Base-by-base conservation (phyloP, 345 rosid species). In the Linum tenue region DNA sequence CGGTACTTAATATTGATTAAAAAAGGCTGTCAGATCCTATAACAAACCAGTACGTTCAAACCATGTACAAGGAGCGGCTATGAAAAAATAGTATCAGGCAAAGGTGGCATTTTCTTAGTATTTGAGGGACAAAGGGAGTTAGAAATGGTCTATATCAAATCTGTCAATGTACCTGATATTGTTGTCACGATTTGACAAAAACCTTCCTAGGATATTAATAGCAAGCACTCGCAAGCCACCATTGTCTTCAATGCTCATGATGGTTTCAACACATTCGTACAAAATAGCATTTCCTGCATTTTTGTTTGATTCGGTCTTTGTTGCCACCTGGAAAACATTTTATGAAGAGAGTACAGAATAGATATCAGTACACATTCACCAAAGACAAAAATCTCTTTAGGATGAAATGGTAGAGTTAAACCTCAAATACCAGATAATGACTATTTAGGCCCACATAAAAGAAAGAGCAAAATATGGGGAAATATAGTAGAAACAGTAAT, bases 231-330 rank as follows among this genome's bases (percentile, higher is more conserved):
- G 90, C 69, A 95, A 82, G 68, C 97, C 96, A 80, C 83, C 87
- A 75, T 83, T 88, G 70, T 94, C 99, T 79, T 90, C 99, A 75
- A 90, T 83, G 82, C 97, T 90, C 97, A 91, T 86, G 67, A 94
- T 94, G 64, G 99, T 94, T 71, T 86, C 95, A 72, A 94, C 99
- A 77, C 96, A 94, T 75, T 94, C 95, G 77, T 94, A 94, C 17
- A 94, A 83, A 79, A 94, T 90, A 15, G 99, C 99, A 80, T 90
- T 90, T 65, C 99, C 99, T n/a, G 97, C 95, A 80, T 94, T 94
- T 82, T 91, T 94, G 79, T 94, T 90, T 67, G 99, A 83, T 76
- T 94, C 97, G 3, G 97, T 91, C 87, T 88, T 94, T 69, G 99
- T 90, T 64, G 99, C 97, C 83, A 94, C 99, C 99, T 94, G 69